Evolutionary conservation across 306 rosid species (phyloP).

Genomic region (Pyrus communis): DNA sequence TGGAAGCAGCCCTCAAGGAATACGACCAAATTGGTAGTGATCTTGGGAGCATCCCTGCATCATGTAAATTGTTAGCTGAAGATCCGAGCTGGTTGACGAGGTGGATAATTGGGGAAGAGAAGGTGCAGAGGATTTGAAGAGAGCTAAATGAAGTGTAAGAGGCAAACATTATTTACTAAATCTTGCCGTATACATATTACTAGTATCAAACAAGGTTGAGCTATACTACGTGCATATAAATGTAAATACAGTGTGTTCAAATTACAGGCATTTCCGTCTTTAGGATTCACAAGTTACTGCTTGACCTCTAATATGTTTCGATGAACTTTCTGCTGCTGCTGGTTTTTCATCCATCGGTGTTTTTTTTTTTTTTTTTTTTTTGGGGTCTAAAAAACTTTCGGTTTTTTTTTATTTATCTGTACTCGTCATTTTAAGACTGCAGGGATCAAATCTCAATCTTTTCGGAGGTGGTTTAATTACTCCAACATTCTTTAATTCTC

Average conservation of each 20-base stretch:
- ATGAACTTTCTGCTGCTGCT: no score
- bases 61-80: slow-evolving; percentile 57
- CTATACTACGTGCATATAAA: not conserved
- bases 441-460: not conserved
- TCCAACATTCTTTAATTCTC: no score
- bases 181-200: not conserved
- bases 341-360: no score
- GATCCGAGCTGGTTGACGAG: slow-evolving; percentile 94
- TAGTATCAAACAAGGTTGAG: not conserved
- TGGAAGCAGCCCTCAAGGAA: slow-evolving; percentile 76
- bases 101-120: slow-evolving; percentile 80
- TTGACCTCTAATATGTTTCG: no score
- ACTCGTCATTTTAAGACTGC: no score
- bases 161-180: not conserved
- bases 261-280: not conserved
- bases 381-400: no score
- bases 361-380: no score
- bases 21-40: slow-evolving; percentile 70
- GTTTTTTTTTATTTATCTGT: no score
- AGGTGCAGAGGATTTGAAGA: slow-evolving; percentile 37
- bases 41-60: slow-evolving; percentile 68
- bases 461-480: no score
- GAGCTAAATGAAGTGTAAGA: no score
- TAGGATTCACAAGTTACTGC: no score
- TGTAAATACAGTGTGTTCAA: not conserved